Evolutionary conservation across 345 rosid species (phyloP), one percentile per base, ranked within the genome.

Genomic region (Sapria himalayana): DNA sequence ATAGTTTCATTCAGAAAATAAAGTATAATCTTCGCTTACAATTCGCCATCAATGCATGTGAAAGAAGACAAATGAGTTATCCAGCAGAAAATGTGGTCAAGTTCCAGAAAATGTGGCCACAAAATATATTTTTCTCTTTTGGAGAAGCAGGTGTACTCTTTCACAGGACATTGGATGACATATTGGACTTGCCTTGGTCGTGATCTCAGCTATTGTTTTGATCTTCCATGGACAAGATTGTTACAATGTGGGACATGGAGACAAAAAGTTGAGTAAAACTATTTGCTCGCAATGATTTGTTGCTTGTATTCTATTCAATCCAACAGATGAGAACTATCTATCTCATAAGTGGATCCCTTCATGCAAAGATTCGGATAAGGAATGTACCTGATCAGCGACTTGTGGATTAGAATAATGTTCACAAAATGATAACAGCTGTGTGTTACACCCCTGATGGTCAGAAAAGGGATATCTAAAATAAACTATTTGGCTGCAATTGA

Each of bases 161-260:
- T 89, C 61, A 47, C 52, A 19, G 93, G 98, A 34, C 98, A 89
- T 56, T 62, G 58, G 95, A 74, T 49, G 95, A 89, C 64, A 84
- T 89, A 43, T 43, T 89, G 55, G 98, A 82, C 57, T 58, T 89
- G 46, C 76, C 91, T 9, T 89, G 98, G 98, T 79, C 98, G 13
- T 63, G 71, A 41, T 82, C 95, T 43, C 77, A 89, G 95, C 61
- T 55, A 45, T 50, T 89, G 48, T 77, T 89, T 25, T 89, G 94
- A 19, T 82, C 98, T 55, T 89, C 95, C 14, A 89, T 76, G 93
- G 98, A 89, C 70, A 89, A 89, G 60, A 89, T 95, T 22, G 95
- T 89, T 10, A 63, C 93, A 42, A 56, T 89, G 42, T 82, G 95
- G 98, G 95, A 82, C 59, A 44, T 73, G 51, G 95, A 82, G 55